Base-by-base conservation (phyloP, 2,329 filamentous ascomycete genomes). In the Fonsecaea pedrosoi region DNA sequence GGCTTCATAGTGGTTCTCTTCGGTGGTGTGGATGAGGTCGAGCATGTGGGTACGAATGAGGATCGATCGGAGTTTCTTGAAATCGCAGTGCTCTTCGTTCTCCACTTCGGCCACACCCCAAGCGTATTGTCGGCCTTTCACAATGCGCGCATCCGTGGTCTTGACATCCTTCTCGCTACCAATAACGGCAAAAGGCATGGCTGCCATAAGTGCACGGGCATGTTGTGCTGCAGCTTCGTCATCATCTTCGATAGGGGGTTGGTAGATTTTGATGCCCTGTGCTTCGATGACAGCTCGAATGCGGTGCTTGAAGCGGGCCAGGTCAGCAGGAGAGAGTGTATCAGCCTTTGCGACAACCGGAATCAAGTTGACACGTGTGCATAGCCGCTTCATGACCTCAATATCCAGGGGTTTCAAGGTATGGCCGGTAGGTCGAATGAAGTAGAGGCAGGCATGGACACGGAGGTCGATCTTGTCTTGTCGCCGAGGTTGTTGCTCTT, bases 41-140 rank as follows among this genome's bases (percentile, higher is more conserved):
- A 99, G 89, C 95, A 99, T 99, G 86, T 99, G 95, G 59, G 94
- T 97, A 81, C 95, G 92, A 85, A 99, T 98, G 73, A 99, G 87
- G 77, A 99, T 98, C 57, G 94, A 97, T 76, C 95, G 94, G 71
- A 99, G 91, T 87, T 99, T 99, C 91, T 99, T 99, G 87, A 99
- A 99, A 83, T 99, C 95, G 83, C 95, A 99, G 87, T 99, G 95
- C 79, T 99, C 95, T 84, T 99, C 95, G 79, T 99, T 99, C 87
- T 99, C 95, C 60, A 99, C 95, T 82, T 99, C 95, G 69, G 95
- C 95, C 75, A 99, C 95, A 86, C 95, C 95, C 95, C 95, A 99
- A 64, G 93, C 92, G 84, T 99, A 99, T 82, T 99, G 96, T 71
- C 95, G 93, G 73, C 95, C 95, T 88, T 99, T 99, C 80, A 98